Evolutionary conservation across 495 filamentous ascomycete species (phyloP).

Genomic region (Aspergillus bridgeri): DNA sequence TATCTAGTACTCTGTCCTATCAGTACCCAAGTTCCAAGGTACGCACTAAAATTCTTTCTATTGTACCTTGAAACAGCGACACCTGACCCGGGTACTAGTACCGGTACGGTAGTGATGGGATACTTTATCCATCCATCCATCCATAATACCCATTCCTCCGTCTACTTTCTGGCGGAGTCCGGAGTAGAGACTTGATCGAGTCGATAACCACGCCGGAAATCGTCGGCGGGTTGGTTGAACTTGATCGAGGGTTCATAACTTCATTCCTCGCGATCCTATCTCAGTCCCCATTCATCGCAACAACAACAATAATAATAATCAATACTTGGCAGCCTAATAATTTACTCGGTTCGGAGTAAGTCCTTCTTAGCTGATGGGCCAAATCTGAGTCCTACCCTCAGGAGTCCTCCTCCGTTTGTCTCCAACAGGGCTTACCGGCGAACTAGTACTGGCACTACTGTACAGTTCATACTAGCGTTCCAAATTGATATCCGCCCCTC

Average conservation of each 20-base stretch:
- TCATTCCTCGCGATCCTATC: too few relatives aligned
- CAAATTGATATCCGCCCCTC: conserved; percentile 7
- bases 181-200: too few relatives aligned
- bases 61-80: neutral
- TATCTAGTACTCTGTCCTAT: neutral
- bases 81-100: neutral
- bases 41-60: neutral
- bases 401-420: neutral
- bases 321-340: neutral
- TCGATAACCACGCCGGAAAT: too few relatives aligned
- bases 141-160: neutral
- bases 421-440: neutral
- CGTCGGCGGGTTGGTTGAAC: too few relatives aligned
- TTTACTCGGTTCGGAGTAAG: too few relatives aligned
- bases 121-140: neutral
- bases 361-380: neutral
- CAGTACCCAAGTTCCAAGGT: neutral
- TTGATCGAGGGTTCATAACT: too few relatives aligned
- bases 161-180: too few relatives aligned
- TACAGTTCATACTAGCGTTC: conserved; percentile 12
- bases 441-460: conserved; percentile 5
- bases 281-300: too few relatives aligned
- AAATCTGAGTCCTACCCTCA: neutral
- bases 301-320: neutral
- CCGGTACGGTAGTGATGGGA: neutral